Conservation (phyloP, 1,139 yeast species). For the Arxiozyma heterogenica region DNA sequence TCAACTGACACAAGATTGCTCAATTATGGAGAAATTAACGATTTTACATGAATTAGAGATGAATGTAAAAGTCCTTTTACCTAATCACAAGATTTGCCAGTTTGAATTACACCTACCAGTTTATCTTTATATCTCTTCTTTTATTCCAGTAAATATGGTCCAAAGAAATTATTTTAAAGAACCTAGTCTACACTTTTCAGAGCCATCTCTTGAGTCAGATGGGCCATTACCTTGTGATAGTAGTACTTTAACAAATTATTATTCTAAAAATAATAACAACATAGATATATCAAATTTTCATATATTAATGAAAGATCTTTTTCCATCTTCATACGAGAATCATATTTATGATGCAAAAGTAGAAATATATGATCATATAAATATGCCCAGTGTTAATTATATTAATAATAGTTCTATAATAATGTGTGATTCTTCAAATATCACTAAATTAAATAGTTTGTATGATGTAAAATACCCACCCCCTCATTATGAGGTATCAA, state of each 20-base stretch:
- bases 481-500: background rate
- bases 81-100: conserved; percentile 57
- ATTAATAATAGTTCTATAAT: background rate
- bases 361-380: background rate
- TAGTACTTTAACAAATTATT: background rate
- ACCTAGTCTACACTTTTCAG: background rate
- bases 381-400: background rate
- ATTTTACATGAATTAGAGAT: conserved; percentile 56
- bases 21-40: conserved; percentile 43
- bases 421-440: background rate
- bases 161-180: conserved; percentile 2
- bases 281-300: background rate
- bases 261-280: background rate
- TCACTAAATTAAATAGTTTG: background rate
- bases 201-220: background rate
- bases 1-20: conserved; percentile 79
- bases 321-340: conserved; percentile 1
- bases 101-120: conserved; percentile 61
- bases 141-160: conserved; percentile 44
- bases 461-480: background rate
- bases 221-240: background rate
- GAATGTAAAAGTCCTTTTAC: conserved; percentile 45
- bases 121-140: conserved; percentile 58
- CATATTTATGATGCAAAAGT: background rate
- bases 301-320: background rate